Base-by-base conservation (phyloP, 2,329 filamentous ascomycete species). In the Fusarium sp. region DNA sequence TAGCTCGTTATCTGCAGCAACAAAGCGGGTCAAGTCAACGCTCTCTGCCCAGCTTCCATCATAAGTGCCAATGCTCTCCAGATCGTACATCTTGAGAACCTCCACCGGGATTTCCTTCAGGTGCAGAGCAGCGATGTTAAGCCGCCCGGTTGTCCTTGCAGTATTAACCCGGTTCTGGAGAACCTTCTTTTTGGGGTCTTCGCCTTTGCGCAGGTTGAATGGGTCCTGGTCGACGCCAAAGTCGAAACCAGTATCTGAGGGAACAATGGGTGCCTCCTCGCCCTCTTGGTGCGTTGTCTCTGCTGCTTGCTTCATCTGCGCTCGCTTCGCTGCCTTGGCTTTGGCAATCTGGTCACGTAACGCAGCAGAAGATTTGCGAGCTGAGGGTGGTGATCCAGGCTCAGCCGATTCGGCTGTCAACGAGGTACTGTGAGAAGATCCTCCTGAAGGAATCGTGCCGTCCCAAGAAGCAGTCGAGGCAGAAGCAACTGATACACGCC, bases 261-360 rank as follows among this genome's bases (percentile, higher is more conserved):
- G 81, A 14, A 85, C 72, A 2, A 86, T 79, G 0, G 82, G 77
- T 0, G 77, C 46, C 35, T 75, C 70, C 6, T 67, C 31, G 13
- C 31, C 43, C 6, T 57, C 61, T 2, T 31, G 21, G 2, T 68
- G 59, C 15, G 43, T 29, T 64, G 52, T 60, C 4, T 62, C 72
- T 10, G 78, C 69, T 10, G 72, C 67, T 43, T 81, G 78, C 42
- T 76, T 79, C 33, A 78, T 75, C 5, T 81, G 80, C 13, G 87
- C 89, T 64, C 88, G 87, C 57, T 88, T 91, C 4, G 93, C 92
- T 4, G 94, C 94, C 75, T 95, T 97, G 1, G 96, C 95, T 72
- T 94, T 95, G 36, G 94, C 93, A 66, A 98, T 97, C 53, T 96
- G 94, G 50, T 97, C 93, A 33, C 96, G 88, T 15, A 99, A 80